Conservation (phyloP, 495 filamentous ascomycete genomes). For the Melanomma pulvis-pyrius region DNA sequence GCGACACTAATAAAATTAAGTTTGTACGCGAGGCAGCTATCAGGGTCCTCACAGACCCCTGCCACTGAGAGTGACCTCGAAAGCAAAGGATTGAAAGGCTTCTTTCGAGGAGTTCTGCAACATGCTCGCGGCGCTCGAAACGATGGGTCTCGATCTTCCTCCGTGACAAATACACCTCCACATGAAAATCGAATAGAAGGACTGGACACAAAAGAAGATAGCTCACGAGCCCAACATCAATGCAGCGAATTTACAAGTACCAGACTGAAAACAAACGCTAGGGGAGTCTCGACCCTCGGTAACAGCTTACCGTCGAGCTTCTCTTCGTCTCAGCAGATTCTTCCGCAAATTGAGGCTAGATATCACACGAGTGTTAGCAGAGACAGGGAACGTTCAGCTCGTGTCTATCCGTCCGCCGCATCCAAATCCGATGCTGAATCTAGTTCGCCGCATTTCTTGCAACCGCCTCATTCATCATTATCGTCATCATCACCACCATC, state of each 20-base stretch:
- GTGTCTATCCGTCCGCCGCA: not conserved
- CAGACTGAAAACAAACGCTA: not conserved
- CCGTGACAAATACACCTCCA: not conserved
- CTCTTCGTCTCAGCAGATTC: not conserved
- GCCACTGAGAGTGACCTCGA: not conserved
- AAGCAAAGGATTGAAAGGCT: conserved; percentile 11
- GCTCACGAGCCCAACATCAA: not conserved
- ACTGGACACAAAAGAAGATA: not conserved
- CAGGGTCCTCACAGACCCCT: not conserved
- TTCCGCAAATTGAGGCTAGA: not conserved
- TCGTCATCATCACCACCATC: too few species aligned
- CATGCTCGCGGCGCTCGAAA: conserved; percentile 13
- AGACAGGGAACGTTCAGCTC: not conserved
- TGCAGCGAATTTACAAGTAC: not conserved
- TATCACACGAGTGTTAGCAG: not conserved
- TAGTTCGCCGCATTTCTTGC: not conserved
- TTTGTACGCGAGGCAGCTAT: not conserved
- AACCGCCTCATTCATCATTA: not conserved
- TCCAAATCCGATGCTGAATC: not conserved
- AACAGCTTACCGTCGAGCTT: not conserved
- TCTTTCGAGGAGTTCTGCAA: conserved; percentile 14
- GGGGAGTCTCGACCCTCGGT: not conserved
- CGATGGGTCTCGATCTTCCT: conserved; percentile 13
- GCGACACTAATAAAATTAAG: not conserved
- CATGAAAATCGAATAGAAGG: not conserved